Base-by-base conservation (phyloP, 2,329 filamentous ascomycete genomes). In the Simplicillium sp. region DNA sequence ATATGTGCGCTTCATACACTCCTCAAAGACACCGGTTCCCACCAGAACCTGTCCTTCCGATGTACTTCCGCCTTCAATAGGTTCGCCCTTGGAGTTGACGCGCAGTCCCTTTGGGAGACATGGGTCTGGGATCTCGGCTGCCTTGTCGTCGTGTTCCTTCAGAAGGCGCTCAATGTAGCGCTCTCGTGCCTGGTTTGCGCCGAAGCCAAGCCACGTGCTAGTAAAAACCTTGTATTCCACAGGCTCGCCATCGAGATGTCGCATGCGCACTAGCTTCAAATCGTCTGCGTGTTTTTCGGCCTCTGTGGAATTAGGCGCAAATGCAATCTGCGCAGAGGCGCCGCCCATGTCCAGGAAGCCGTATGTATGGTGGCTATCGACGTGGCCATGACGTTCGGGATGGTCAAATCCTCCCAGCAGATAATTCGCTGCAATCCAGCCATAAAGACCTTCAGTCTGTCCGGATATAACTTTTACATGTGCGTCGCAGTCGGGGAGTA, bases 291-390 rank as follows among this genome's bases (percentile, higher is more conserved):
- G 94, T 55, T 88, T 92, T 54, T 81, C 76, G 2, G 88, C 82
- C 59, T 98, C 92, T 1, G 92, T 97, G 4, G 75, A 66, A 61
- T 98, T 98, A 1, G 92, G 92, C 2, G 89, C 90, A 60, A 98
- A 98, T 0, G 94, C 92, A 54, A 98, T 97, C 64, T 98, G 92
- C 13, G 92, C 90, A 0, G 90, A 97, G 18, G 92, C 92, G 39
- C 92, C 92, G 38, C 92, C 92, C 94, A 98, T 98, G 58, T 98
- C 92, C 45, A 98, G 68, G 55, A 98, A 98, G 1, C 92, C 92
- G 60, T 97, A 98, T 0, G 92, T 98, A 55, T 89, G 85, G 58
- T 97, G 92, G 18, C 76, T 78, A 49, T 94, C 88, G 39, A 87
- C 88, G 58, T 95, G 87, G 40, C 77, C 68, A 53, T 95, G 86